phyloP scores from a whole-genome alignment of 83 land plant genomes.

The Picea engelmannii region DNA sequence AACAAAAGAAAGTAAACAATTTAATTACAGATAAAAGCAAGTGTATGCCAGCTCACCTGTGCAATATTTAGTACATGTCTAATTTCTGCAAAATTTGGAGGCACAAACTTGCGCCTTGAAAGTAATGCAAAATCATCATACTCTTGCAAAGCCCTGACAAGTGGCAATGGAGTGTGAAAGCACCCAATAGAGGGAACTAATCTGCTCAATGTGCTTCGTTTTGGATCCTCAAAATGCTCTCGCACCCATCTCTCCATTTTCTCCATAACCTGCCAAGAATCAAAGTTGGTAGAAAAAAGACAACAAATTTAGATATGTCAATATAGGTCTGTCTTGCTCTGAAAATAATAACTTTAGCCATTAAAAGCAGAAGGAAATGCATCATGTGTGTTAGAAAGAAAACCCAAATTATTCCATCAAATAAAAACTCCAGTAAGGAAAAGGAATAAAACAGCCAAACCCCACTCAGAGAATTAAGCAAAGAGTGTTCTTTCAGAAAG shows the following conservation, averaged over 20 bases:
- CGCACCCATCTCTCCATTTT: slow-evolving; percentile 56
- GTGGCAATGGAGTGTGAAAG: slow-evolving; percentile 50
- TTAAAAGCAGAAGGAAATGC: not conserved
- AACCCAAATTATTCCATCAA: not conserved
- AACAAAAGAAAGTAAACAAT: not conserved
- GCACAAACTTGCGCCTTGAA: slow-evolving; percentile 51
- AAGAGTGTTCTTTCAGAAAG: not conserved
- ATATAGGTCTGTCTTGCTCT: not conserved
- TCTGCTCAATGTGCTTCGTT: slow-evolving; percentile 44
- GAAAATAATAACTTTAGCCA: not conserved
- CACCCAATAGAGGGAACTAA: slow-evolving; percentile 51
- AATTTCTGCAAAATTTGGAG: slow-evolving; percentile 58
- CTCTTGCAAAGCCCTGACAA: slow-evolving; percentile 49
- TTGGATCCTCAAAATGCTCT: slow-evolving; percentile 58
- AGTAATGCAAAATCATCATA: slow-evolving; percentile 57
- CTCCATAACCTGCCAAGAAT: slow-evolving; percentile 42
- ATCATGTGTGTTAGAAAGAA: not conserved
- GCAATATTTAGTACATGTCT: slow-evolving; percentile 60
- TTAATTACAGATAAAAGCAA: too few relatives aligned
- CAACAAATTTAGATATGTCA: not conserved
- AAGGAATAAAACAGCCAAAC: slow-evolving; percentile 7
- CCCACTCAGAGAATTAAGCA: not conserved
- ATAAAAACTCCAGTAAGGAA: slow-evolving; percentile 4
- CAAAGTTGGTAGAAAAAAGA: not conserved
- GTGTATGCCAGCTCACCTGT: slow-evolving; percentile 22